Evolutionary conservation across 2,329 filamentous ascomycete genomes (phyloP).

Genomic region (Reticulascus tulasneorum): DNA sequence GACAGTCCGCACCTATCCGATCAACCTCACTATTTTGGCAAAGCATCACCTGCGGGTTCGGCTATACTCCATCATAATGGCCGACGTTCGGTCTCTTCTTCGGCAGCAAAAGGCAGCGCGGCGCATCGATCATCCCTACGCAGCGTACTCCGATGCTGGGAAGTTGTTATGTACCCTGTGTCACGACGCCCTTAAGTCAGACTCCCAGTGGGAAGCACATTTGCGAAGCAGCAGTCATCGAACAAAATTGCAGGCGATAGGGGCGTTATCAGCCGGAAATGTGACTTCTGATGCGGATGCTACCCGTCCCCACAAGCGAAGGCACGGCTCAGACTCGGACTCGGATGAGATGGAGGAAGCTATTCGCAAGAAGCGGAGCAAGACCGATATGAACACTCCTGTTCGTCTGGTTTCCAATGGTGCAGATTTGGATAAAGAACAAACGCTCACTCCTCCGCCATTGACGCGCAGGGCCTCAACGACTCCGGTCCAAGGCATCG

Average conservation of each 20-base stretch:
- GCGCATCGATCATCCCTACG: constrained; percentile 66
- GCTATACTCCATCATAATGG: no score
- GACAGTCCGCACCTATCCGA: no score
- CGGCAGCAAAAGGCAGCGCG: constrained; percentile 73
- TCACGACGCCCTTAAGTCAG: constrained; percentile 59
- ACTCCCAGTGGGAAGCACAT: constrained; percentile 65
- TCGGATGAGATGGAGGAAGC: constrained; percentile 28
- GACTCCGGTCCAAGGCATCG: constrained; percentile 51
- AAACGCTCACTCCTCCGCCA: constrained; percentile 34
- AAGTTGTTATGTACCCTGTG: constrained; percentile 67
- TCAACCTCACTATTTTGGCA: no score
- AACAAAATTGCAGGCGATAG: constrained; percentile 1
- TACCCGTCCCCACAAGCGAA: constrained; percentile 21
- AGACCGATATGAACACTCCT: constrained; percentile 26
- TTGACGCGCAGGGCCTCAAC: constrained; percentile 44
- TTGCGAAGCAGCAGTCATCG: constrained; percentile 42
- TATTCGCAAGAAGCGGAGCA: constrained; percentile 43
- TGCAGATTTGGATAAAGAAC: constrained; percentile 18
- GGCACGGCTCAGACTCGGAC: constrained; percentile 20
- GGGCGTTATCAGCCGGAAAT: constrained; percentile 6
- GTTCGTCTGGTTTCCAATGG: constrained; percentile 11
- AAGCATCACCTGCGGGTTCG: no score
- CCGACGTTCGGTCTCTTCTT: constrained; percentile 75
- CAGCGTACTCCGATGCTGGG: constrained; percentile 63
- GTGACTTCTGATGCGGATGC: constrained; percentile 4